Base-by-base conservation (phyloP, 768 basidiomycete genomes). In the Pisolithus sp. region DNA sequence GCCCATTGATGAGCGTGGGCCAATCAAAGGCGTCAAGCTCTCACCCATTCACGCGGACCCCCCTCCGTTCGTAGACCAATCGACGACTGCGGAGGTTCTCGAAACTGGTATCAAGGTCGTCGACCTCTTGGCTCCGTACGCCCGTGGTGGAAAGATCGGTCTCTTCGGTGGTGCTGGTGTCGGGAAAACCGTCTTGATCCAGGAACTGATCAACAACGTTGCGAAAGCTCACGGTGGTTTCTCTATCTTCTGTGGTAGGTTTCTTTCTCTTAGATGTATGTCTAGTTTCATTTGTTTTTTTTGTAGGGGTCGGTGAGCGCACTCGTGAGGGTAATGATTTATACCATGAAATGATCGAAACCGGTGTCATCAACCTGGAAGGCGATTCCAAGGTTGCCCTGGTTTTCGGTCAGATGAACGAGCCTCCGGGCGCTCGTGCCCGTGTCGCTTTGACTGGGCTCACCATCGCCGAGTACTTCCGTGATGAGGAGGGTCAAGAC, bases 201-300 rank as follows among this genome's bases (percentile, higher is more conserved):
- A 97, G 73, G 94, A 97, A 70, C 87, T 99, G 68, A 99, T 99
- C 78, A 98, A 99, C 86, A 99, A 99, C 79, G 93, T 99, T 68
- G 96, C 96, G 67, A 99, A 99, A 79, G 96, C 96, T 49, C 96
- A 99, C 71, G 96, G 96, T 92, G 96, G 96, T 92, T 97, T 98
- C 89, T 99, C 96, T 45, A 96, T 97, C 71, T 97, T 97, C 85
- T 93, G 90, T 64, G 91, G 90, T 91, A 65, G 45, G 81, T 70
- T 24, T 40, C 21, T 18, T 24, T 41, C 36, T 13, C 49, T 28
- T 34, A 26, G 46, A 46, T 44, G 42, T 31, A 24, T 51, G 28
- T 43, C 42, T 44, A 52, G 46, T 47, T 57, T 52, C 55, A 57
- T 15, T 44, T 7, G 41, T 41, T 39, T 40, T 30, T 12, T 37